phyloP scores from a whole-genome alignment of 768 basidiomycete species.

The Scleroderma bovista region DNA sequence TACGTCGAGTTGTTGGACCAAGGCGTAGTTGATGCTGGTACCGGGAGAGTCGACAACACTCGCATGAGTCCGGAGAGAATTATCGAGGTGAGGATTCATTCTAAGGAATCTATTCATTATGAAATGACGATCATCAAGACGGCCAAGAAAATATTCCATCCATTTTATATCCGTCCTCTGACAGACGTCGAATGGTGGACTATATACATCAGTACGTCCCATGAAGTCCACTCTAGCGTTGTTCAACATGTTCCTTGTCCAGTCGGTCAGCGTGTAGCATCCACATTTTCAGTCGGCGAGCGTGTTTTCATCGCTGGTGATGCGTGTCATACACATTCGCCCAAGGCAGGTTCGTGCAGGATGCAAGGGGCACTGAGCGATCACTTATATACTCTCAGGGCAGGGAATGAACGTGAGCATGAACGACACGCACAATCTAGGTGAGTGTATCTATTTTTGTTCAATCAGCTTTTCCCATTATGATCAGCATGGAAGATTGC shows the following conservation, averaged over 20 bases:
- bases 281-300: no score
- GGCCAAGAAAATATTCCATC: constrained; percentile 46
- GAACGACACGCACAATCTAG: constrained; percentile 62
- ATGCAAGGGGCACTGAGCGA: background rate
- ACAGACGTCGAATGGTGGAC: constrained; percentile 74
- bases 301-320: constrained; percentile 76
- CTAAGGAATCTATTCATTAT: background rate
- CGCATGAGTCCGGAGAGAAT: constrained; percentile 46
- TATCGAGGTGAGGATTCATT: constrained; percentile 40
- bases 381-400: constrained; percentile 32
- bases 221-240: background rate
- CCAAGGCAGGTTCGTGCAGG: constrained; percentile 47
- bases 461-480: background rate
- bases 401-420: constrained; percentile 68
- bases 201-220: constrained; percentile 54
- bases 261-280: constrained; percentile 76
- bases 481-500: constrained; percentile 43
- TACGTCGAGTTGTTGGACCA: no score
- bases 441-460: constrained; percentile 16
- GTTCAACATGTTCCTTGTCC: background rate
- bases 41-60: no score
- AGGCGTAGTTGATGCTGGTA: no score
- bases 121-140: constrained; percentile 31
- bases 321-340: constrained; percentile 66
- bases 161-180: no score